These are phyloP conservation scores for Vanderwaltozyma tropicalis DNA, from an alignment of 805 yeast species.

Conservation along the genomic window DNA sequence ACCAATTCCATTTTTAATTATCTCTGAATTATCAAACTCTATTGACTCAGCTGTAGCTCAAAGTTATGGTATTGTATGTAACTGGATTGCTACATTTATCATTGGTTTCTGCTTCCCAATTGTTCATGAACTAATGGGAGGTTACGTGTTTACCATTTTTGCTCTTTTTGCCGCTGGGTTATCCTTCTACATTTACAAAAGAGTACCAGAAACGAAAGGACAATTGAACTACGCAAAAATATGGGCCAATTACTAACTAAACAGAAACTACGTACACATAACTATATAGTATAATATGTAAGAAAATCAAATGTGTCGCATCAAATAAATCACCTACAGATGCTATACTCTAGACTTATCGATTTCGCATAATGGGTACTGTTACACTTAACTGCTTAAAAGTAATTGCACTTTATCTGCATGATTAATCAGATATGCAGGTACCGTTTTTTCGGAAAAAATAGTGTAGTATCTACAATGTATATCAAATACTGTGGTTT, in stretches of 20 bases:
- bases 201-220: slow-evolving; percentile 18
- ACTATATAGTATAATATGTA: no score
- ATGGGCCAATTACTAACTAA: slow-evolving; percentile 8
- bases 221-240: slow-evolving; percentile 12
- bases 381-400: no score
- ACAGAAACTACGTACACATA: no score
- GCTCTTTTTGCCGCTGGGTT: slow-evolving; percentile 46
- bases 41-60: slow-evolving; percentile 78
- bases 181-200: slow-evolving; percentile 30
- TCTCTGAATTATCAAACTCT: slow-evolving; percentile 79
- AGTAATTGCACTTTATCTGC: no score
- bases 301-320: no score
- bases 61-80: slow-evolving; percentile 82
- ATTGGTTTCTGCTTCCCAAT: slow-evolving; percentile 78
- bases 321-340: no score
- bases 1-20: slow-evolving; percentile 85
- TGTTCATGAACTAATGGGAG: slow-evolving; percentile 54
- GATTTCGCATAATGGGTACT: no score
- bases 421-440: no score
- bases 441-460: no score
- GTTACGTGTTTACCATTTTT: slow-evolving; percentile 68
- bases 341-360: no score
- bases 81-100: slow-evolving; percentile 82
- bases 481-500: no score
- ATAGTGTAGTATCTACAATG: no score